Conservation (phyloP, 2,329 filamentous ascomycete species). For the Botrytis deweyae region DNA sequence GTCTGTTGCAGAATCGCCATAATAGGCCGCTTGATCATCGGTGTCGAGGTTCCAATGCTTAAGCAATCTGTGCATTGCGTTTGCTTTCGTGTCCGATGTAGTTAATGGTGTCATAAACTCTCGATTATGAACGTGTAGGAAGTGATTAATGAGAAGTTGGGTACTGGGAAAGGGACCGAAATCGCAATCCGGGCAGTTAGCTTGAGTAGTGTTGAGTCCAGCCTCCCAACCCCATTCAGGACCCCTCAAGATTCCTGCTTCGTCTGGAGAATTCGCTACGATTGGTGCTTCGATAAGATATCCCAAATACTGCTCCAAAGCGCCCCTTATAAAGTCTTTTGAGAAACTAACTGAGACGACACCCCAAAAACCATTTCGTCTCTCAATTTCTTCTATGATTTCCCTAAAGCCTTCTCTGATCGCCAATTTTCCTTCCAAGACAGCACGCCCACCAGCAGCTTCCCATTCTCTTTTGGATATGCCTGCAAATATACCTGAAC, state of each 20-base stretch:
- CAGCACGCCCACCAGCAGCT: conserved; percentile 25
- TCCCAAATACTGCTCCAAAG: conserved; percentile 23
- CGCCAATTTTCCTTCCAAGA: conserved; percentile 25
- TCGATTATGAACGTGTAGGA: not conserved
- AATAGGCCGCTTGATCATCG: conserved; percentile 29
- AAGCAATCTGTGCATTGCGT: conserved; percentile 29
- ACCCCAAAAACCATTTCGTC: conserved; percentile 25
- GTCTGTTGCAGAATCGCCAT: conserved; percentile 39
- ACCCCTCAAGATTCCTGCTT: conserved; percentile 28
- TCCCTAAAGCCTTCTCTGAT: conserved; percentile 29
- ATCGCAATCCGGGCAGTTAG: not conserved
- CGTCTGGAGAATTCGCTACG: conserved; percentile 28
- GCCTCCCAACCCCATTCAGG: not conserved
- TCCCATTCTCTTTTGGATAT: conserved; percentile 27
- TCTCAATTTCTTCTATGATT: conserved; percentile 25
- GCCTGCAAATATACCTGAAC: conserved; percentile 32
- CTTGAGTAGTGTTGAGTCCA: conserved; percentile 15
- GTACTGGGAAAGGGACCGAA: not conserved
- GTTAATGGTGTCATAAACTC: conserved; percentile 16
- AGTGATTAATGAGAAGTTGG: not conserved
- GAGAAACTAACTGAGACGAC: conserved; percentile 36
- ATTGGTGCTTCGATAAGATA: conserved; percentile 21
- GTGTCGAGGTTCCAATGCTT: conserved; percentile 15
- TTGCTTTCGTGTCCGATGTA: conserved; percentile 34
- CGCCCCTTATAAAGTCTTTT: conserved; percentile 31